Conservation (phyloP, 2,329 filamentous ascomycete species). For the Fusarium protoensiforme region DNA sequence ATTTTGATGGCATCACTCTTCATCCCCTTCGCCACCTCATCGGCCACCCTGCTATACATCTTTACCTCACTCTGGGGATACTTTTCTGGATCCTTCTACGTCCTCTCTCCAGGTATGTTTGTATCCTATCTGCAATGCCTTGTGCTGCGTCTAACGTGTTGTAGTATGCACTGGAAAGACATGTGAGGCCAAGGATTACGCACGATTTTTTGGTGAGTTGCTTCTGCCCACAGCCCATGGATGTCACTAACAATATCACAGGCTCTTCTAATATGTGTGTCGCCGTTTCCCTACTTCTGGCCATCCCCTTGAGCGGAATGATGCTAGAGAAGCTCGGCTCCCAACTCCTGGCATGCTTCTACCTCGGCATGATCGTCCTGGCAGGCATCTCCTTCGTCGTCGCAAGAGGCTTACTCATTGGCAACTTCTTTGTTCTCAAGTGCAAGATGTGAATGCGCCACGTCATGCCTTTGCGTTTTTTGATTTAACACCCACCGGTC, state of each 20-base stretch:
- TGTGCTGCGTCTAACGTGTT: not conserved
- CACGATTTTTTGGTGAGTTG: slow-evolving; percentile 49
- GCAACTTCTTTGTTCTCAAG: slow-evolving; percentile 3
- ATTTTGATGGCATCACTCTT: slow-evolving; percentile 53
- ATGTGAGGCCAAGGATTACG: slow-evolving; percentile 57
- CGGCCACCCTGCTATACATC: slow-evolving; percentile 52
- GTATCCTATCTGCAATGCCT: fast-evolving
- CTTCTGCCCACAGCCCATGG: not conserved
- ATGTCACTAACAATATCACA: slow-evolving; percentile 13
- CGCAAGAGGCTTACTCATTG: slow-evolving; percentile 22
- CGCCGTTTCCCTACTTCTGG: slow-evolving; percentile 55
- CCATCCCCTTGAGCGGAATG: slow-evolving; percentile 57
- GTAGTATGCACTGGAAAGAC: slow-evolving; percentile 57
- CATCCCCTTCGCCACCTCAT: slow-evolving; percentile 54
- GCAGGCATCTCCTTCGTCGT: slow-evolving; percentile 43
- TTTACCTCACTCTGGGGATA: slow-evolving; percentile 60
- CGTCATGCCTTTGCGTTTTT: not conserved
- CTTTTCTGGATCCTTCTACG: slow-evolving; percentile 59
- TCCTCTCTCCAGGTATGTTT: slow-evolving; percentile 45
- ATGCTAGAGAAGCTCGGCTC: slow-evolving; percentile 56
- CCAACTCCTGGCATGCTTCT: slow-evolving; percentile 56
- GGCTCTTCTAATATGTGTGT: slow-evolving; percentile 59
- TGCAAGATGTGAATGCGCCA: slow-evolving; percentile 2
- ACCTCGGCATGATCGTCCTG: slow-evolving; percentile 52
- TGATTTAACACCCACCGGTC: not conserved